Evolutionary conservation across 1,284 basidiomycete species (phyloP), one percentile per base, ranked within the genome.

Genomic region (Chalciporus sp.): DNA sequence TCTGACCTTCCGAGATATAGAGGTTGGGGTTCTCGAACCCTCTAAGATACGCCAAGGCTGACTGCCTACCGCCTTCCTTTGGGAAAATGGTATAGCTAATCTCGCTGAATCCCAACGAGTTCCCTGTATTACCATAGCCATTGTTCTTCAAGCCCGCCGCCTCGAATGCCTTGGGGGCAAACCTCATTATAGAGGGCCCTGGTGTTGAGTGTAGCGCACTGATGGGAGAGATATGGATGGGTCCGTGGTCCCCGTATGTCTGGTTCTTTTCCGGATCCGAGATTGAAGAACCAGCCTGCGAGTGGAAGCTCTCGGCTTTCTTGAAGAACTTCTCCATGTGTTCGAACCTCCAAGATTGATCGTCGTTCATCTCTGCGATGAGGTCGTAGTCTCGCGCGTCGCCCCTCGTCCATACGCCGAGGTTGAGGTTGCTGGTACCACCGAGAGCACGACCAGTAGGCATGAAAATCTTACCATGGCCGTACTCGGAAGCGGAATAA

Each of bases 291-390:
- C 23, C 6, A 23, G 23, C 23, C 23, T 23, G 23, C 1, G 46
- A 20, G 27, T 47, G 31, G 17, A 35, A 47, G 4, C 29, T 47
- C 31, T 47, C 46, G 9, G 46, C 14, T 17, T 23, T 47, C 17
- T 37, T 47, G 11, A 47, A 47, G 27, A 35, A 37, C 16, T 27
- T 23, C 37, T 37, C 35, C 37, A 47, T 2, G 10, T 29, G 20
- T 7, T 47, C 46, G 31, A 47, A 47, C 20, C 20, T 47, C 46
- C 46, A 47, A 16, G 37, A 47, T 28, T 14, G 33, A 29, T 47
- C 46, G 20, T 29, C 27, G 17, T 35, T 47, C 3, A 47, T 47
- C 31, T 47, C 31, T 14, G 46, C 46, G 46, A 47, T 47, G 14
- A 35, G n/a, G 14, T 35, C 31, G 17, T 47, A 47, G 46, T 47